phyloP scores from a whole-genome alignment of 2,329 filamentous ascomycete genomes.

The Peltaster fructicola region DNA sequence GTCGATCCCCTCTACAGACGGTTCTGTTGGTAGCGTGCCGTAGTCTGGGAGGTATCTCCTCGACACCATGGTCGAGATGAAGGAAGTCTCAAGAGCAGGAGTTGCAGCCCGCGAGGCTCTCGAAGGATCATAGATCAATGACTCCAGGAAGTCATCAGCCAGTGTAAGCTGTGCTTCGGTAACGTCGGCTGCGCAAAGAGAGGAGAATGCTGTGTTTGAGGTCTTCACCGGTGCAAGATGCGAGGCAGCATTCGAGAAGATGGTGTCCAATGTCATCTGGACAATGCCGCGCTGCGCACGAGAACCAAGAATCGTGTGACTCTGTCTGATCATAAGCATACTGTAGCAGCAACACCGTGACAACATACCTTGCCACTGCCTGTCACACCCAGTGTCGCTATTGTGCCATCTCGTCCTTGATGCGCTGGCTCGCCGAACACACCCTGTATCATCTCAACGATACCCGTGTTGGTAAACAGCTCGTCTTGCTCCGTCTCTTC shows the following conservation, averaged over 20 bases:
- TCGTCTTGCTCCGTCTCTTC: conserved; percentile 72
- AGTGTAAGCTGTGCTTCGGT: conserved; percentile 65
- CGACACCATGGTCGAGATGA: conserved; percentile 25
- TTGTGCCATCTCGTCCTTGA: conserved; percentile 70
- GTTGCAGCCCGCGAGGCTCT: conserved; percentile 26
- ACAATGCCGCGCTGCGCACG: conserved; percentile 73
- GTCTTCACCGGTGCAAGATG: conserved; percentile 46
- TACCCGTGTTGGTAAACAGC: conserved; percentile 63
- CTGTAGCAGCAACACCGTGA: background rate
- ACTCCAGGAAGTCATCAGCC: conserved; percentile 62
- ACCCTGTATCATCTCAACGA: conserved; percentile 60
- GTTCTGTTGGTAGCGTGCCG: conserved; percentile 53
- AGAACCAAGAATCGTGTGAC: conserved; percentile 87
- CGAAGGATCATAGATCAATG: conserved; percentile 54
- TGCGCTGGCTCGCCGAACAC: conserved; percentile 56
- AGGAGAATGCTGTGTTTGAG: conserved; percentile 48
- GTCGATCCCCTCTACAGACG: conserved; percentile 54
- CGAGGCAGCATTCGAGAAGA: conserved; percentile 64
- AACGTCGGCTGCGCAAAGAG: conserved; percentile 56
- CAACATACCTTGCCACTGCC: conserved; percentile 74
- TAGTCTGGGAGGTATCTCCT: conserved; percentile 43
- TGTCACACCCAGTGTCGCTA: conserved; percentile 85
- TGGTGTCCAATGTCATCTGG: conserved; percentile 74
- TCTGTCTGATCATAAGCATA: conserved; percentile 34
- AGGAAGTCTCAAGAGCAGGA: conserved; percentile 24